Conservation (phyloP, 2,329 filamentous ascomycete genomes). For the Stagonosporopsis cucurbitacearum region DNA sequence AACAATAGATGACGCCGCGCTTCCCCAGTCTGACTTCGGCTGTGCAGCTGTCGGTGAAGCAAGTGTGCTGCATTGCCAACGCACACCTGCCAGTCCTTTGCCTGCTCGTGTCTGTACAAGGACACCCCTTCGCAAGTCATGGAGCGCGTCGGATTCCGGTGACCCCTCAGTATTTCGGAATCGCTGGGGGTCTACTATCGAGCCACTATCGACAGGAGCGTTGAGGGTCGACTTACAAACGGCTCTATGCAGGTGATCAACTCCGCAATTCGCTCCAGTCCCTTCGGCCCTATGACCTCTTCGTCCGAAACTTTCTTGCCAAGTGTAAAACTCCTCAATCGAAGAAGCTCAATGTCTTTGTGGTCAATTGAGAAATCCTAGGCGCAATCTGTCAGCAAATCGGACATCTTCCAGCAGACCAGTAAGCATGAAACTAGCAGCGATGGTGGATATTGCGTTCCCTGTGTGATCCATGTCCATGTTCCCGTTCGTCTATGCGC, state of each 20-base stretch:
- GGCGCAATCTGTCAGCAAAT: constrained; percentile 31
- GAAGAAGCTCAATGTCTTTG: constrained; percentile 78
- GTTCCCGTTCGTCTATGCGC: not conserved
- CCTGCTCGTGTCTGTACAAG: constrained; percentile 23
- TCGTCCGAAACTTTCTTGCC: constrained; percentile 69
- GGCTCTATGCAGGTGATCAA: constrained; percentile 73
- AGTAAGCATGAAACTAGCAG: not conserved
- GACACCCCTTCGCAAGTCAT: constrained; percentile 22
- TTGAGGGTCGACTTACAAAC: constrained; percentile 69
- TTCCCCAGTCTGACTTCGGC: constrained; percentile 16
- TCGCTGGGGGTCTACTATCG: not conserved
- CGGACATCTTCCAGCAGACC: constrained; percentile 1
- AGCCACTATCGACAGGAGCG: not conserved
- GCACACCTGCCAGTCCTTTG: constrained; percentile 30
- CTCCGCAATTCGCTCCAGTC: constrained; percentile 69
- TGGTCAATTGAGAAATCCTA: constrained; percentile 79
- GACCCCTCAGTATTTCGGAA: not conserved
- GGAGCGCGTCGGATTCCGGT: constrained; percentile 2
- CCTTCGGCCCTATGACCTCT: constrained; percentile 67
- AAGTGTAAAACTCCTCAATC: constrained; percentile 80
- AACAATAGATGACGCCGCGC: constrained; percentile 17
- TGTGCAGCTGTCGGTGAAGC: constrained; percentile 32
- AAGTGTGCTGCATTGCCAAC: constrained; percentile 44
- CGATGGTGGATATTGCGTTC: not conserved
- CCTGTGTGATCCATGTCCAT: not conserved